These are phyloP conservation scores for Cryptococcus sp. DNA, from an alignment of 1,284 basidiomycete genomes.

Conservation along the genomic window DNA sequence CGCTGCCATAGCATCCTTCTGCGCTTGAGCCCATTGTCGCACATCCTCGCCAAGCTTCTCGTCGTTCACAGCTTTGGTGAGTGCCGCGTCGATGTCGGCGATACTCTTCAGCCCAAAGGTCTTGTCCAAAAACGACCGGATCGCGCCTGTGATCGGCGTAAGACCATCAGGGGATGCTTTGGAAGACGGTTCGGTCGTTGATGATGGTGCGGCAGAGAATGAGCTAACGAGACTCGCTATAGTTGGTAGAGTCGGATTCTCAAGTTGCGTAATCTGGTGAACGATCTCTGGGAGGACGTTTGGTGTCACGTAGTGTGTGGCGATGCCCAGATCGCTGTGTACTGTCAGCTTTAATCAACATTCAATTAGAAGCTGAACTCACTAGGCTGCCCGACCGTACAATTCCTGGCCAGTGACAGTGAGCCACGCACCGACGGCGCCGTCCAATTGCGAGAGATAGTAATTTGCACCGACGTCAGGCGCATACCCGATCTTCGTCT, in stretches of 20 bases:
- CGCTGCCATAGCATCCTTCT: constrained; percentile 64
- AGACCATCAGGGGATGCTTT: constrained; percentile 59
- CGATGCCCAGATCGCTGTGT: constrained; percentile 78
- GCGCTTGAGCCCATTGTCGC: constrained; percentile 71
- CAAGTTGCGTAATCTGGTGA: constrained; percentile 49
- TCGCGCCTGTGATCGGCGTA: constrained; percentile 63
- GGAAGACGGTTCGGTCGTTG: constrained; percentile 5
- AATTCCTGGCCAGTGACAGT: constrained; percentile 80
- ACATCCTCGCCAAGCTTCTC: constrained; percentile 58
- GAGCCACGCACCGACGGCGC: constrained; percentile 88
- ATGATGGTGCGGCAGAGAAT: constrained; percentile 11
- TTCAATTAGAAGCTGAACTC: constrained; percentile 47
- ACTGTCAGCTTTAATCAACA: constrained; percentile 4
- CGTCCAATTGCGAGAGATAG: constrained; percentile 88
- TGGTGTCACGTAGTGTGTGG: constrained; percentile 85
- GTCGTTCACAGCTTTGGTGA: constrained; percentile 55
- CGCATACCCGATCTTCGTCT: constrained; percentile 76
- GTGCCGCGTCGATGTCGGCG: constrained; percentile 67
- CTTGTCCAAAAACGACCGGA: constrained; percentile 73
- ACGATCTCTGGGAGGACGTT: constrained; percentile 68
- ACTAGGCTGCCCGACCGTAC: constrained; percentile 80
- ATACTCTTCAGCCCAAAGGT: constrained; percentile 72
- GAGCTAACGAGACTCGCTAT: constrained; percentile 63
- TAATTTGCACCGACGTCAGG: constrained; percentile 80
- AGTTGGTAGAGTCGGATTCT: constrained; percentile 29